Evolutionary conservation across 345 rosid species (phyloP), one percentile per base, ranked within the genome.

Genomic region (Schrenkiella parvula): DNA sequence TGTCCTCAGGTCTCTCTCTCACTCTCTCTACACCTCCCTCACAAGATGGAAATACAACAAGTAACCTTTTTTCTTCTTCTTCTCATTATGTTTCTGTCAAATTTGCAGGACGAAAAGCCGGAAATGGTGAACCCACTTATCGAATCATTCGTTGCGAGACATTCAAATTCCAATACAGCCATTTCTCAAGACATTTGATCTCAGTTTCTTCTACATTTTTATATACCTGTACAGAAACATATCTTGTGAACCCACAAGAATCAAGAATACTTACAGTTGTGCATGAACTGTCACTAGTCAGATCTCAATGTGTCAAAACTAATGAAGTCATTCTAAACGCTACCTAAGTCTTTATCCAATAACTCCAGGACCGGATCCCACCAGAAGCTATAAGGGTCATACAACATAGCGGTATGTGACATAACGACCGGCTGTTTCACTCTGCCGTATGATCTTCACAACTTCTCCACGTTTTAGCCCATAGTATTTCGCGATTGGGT

Each of bases 91-190:
- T 32, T 35, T 64, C 18, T 63, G 39, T 78, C 22, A 68, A 64
- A 0, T 57, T 48, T 80, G 80, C 64, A 93, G 97, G 97, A 93
- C 35, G 97, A 87, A 80, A 90, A 90, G 61, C 96, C 98, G 9
- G 88, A 86, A 44, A 75, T 91, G 23, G 97, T 93, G 71, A 93
- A 89, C 79, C 97, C 96, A 3, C 85, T 91, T 15, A 85, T 93
- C 0, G 88, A 88, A 79, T 82, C 96, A 18, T 93, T 93, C 5
- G 97, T 93, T 32, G 78, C 82, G 0, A 83, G 90, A 43, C 90
- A 90, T 78, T 76, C 71, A 17, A 70, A 38, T 8, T 38, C 21
- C 43, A 62, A 34, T 19, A 31, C 47, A 39, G 5, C 47, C 54
- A 17, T 29, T 21, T n/a, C 38, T 39, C 26, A 19, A 21, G 54